A percentile compares a stretch with the other conserved stretches of the same genome.
Evolutionary conservation across 1,139 yeast species (phyloP).

Genomic region (Candida gigantensis): DNA sequence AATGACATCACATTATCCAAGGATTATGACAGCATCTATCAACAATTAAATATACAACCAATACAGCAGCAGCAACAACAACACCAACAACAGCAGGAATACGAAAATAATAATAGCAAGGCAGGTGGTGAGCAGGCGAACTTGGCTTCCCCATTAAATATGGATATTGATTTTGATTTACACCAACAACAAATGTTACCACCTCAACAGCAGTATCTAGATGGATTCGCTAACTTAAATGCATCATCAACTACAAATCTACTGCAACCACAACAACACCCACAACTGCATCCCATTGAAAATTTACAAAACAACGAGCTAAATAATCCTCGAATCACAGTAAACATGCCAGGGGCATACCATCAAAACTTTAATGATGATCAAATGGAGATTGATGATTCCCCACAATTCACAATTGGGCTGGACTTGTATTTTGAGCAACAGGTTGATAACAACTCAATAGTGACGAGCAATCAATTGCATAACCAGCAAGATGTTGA

Average conservation of each 20-base stretch:
- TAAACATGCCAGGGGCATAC: conserved; percentile 35
- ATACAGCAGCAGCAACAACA: too few relatives aligned
- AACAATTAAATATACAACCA: conserved; percentile 5
- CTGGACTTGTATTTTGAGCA: conserved; percentile 28
- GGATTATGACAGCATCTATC: conserved; percentile 8
- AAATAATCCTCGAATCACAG: conserved; percentile 8
- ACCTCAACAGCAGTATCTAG: conserved; percentile 1
- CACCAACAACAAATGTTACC: conserved; percentile 6
- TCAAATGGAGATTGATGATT: conserved; percentile 40
- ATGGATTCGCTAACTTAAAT: conserved; percentile 1
- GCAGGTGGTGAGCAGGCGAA: conserved; percentile 2
- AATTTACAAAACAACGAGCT: conserved; percentile 3
- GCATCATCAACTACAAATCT: neutral
- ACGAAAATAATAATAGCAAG: conserved; percentile 1
- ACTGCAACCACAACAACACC: conserved; percentile 2
- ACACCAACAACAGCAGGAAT: conserved; percentile 1
- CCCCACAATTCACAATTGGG: conserved; percentile 43
- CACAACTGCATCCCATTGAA: conserved; percentile 2
- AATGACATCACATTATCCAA: neutral
- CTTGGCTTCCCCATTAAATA: conserved; percentile 13
- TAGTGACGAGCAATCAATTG: conserved; percentile 13
- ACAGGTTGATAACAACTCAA: conserved; percentile 16
- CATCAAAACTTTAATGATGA: conserved; percentile 19
- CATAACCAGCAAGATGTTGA: conserved; percentile 12
- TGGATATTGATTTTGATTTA: conserved; percentile 13